Conservation (phyloP, 2,329 filamentous ascomycete genomes). For the Xylariaceae sp. region DNA sequence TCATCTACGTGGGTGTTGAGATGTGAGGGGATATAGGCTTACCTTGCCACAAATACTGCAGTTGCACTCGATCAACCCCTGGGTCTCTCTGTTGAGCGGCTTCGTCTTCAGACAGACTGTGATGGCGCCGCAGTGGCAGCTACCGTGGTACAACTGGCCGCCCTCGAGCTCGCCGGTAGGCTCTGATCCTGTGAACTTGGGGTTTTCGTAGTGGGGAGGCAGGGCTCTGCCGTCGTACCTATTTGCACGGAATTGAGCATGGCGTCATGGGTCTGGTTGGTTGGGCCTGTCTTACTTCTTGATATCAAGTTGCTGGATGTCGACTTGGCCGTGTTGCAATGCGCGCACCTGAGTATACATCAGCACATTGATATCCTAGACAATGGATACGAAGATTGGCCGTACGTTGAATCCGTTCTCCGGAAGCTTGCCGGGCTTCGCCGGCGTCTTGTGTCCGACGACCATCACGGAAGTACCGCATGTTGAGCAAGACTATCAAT, state of each 20-base stretch:
- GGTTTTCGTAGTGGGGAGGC: constrained; percentile 33
- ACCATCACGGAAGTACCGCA: constrained; percentile 44
- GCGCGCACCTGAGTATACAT: constrained; percentile 34
- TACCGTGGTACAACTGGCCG: constrained; percentile 42
- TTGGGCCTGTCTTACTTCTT: constrained; percentile 32
- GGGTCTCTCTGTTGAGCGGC: constrained; percentile 38
- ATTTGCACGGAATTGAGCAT: not conserved
- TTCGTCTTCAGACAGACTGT: constrained; percentile 39
- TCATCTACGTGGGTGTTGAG: not conserved
- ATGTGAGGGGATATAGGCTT: not conserved
- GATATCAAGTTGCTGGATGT: constrained; percentile 38
- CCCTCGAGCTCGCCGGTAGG: constrained; percentile 36
- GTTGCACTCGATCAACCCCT: constrained; percentile 39
- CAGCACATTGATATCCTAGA: not conserved
- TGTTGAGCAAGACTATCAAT: constrained; percentile 44
- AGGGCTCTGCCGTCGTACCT: constrained; percentile 36
- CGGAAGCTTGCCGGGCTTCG: constrained; percentile 26
- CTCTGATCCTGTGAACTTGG: constrained; percentile 38
- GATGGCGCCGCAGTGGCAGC: constrained; percentile 50
- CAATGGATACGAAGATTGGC: not conserved
- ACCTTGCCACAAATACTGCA: constrained; percentile 42
- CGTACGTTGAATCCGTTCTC: constrained; percentile 41
- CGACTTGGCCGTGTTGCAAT: constrained; percentile 39
- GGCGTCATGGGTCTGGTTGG: too few species aligned
- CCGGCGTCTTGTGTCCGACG: constrained; percentile 20